These are phyloP conservation scores for Glycyrrhiza uralensis DNA, from an alignment of 306 rosid genomes.

Conservation along the genomic window DNA sequence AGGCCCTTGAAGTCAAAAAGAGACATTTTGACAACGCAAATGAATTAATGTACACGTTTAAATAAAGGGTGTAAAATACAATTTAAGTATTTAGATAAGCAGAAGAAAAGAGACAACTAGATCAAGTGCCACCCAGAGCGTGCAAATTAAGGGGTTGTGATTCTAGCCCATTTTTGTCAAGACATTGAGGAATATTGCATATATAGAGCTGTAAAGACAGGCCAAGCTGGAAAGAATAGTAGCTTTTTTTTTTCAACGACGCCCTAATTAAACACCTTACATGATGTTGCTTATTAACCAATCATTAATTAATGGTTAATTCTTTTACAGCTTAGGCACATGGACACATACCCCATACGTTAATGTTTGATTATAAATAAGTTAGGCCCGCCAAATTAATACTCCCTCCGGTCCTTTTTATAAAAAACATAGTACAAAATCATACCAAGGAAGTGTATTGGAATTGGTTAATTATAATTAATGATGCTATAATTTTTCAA, in stretches of 20 bases:
- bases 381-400: too few relatives aligned
- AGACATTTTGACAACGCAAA: background rate
- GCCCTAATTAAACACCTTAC: constrained; percentile 1
- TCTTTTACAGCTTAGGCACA: background rate
- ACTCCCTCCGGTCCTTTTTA: too few relatives aligned
- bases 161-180: background rate
- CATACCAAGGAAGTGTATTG: too few relatives aligned
- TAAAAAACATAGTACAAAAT: too few relatives aligned
- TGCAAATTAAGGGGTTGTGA: background rate
- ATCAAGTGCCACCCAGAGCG: background rate
- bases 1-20: too few relatives aligned
- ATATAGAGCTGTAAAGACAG: background rate
- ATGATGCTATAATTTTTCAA: too few relatives aligned
- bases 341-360: background rate
- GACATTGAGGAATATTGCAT: constrained; percentile 14
- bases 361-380: too few relatives aligned
- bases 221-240: constrained; percentile 16
- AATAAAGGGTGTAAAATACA: background rate
- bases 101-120: background rate
- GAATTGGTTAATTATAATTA: too few relatives aligned
- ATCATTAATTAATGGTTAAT: background rate
- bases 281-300: background rate
- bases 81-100: background rate
- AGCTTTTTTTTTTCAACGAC: background rate
- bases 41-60: background rate